Base-by-base conservation (phyloP, 1,139 yeast genomes). In the Yamadazyma buinensis region DNA sequence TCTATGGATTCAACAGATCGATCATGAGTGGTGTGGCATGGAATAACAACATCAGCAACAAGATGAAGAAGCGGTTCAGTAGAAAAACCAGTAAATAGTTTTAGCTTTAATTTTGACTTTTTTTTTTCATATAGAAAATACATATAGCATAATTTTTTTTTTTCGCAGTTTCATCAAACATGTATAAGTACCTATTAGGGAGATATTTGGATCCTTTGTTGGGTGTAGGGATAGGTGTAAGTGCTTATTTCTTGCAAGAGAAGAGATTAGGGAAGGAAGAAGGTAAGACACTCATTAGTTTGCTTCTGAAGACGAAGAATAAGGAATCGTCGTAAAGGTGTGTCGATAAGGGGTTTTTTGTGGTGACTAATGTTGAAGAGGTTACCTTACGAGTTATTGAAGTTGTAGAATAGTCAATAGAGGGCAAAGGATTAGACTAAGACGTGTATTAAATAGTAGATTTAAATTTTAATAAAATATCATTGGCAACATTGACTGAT, bases 191-290 rank as follows among this genome's bases (percentile, higher is more conserved):
- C 50, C 59, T 66, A 43, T 54, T 66, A 10, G 57, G 65, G 4
- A 57, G 68, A 50, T 50, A 54, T 23, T 50, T 64, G 1, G 90
- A 82, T 50, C 86, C 87, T 2, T 19, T 79, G 2, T 67, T 79
- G 41, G 87, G 82, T 1, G 48, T 80, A 1, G 55, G 65, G 0
- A 67, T 80, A 4, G 90, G 90, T 0, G 64, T 68, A 0, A 58
- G 72, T 5, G 77, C 86, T 3, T 82, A 77, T 51, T 78, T 73
- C 42, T 59, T 77, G 7, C 77, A 78, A 40, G 90, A 82, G 49
- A 58, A 52, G 38, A 61, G 84, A 43, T 67, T 65, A 2, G 75
- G 72, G 2, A 63, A 84, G 41, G 65, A 67, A 25, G 70, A 66
- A 33, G 86, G 84, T 3, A 84, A 79, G 41, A 53, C 69, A 3